These are phyloP conservation scores for Aspergillus amoenus DNA, from an alignment of 2,329 filamentous ascomycete genomes.

Conservation along the genomic window DNA sequence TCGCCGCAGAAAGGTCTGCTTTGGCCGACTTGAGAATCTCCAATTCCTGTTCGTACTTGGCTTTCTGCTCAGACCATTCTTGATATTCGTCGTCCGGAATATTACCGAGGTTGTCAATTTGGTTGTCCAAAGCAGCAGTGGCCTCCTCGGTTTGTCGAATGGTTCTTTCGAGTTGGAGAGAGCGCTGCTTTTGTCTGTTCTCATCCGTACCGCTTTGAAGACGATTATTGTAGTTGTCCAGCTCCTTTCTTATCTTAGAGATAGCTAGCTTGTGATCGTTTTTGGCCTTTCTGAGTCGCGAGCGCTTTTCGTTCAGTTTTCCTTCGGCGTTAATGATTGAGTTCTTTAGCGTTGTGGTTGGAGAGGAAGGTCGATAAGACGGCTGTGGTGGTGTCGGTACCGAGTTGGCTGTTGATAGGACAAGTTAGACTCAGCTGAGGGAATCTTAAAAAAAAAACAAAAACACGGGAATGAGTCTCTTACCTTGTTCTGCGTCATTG, in stretches of 20 bases:
- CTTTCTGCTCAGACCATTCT: conserved; percentile 54
- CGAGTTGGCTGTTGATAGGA: conserved; percentile 31
- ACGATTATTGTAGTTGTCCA: conserved; percentile 58
- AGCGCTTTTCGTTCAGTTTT: conserved; percentile 59
- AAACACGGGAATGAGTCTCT: conserved; percentile 12
- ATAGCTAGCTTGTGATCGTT: conserved; percentile 61
- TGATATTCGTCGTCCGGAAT: conserved; percentile 58
- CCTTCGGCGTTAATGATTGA: conserved; percentile 63
- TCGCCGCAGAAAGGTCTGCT: conserved; percentile 51
- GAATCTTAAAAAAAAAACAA: neutral
- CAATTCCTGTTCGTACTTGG: conserved; percentile 55
- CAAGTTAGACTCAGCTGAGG: neutral
- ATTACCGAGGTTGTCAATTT: conserved; percentile 56
- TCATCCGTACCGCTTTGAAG: conserved; percentile 61
- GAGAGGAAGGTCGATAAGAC: conserved; percentile 62
- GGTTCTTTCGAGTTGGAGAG: conserved; percentile 61
- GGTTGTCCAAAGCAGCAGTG: conserved; percentile 52
- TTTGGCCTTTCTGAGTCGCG: conserved; percentile 58
- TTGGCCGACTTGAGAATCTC: conserved; percentile 52
- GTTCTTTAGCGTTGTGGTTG: conserved; percentile 64
- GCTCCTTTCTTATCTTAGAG: conserved; percentile 60
- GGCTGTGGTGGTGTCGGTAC: conserved; percentile 54
- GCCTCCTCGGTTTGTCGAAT: conserved; percentile 65
- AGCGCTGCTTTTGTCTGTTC: conserved; percentile 61
- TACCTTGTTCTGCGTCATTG: conserved; percentile 59